phyloP scores from a whole-genome alignment of 2,329 filamentous ascomycete species.

The Claviceps humidiphila region DNA sequence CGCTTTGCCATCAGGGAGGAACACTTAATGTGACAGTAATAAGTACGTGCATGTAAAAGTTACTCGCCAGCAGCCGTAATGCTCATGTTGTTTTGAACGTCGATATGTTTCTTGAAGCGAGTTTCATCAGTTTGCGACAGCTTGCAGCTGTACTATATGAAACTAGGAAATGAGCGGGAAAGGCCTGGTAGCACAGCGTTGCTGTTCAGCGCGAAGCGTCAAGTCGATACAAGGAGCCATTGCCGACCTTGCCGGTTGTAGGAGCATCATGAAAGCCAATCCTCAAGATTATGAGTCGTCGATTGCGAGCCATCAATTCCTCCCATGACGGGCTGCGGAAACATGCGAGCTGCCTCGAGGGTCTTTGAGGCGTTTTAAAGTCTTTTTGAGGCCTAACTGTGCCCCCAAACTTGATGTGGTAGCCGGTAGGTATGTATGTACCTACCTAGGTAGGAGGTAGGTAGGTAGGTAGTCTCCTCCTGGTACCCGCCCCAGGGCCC shows the following conservation, averaged over 20 bases:
- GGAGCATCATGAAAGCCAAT: no score
- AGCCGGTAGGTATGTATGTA: no score
- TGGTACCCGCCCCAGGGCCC: constrained; percentile 14
- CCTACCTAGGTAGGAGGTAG: no score
- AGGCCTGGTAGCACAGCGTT: background rate
- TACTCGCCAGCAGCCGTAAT: background rate
- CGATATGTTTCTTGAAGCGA: background rate
- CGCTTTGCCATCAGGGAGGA: background rate
- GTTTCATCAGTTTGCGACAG: background rate
- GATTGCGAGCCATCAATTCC: no score
- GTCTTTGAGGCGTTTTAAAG: no score
- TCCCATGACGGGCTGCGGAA: no score
- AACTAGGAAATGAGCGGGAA: background rate
- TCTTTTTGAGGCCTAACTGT: no score
- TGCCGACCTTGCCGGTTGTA: background rate
- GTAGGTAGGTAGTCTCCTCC: background rate
- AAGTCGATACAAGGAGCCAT: background rate
- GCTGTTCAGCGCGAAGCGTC: background rate
- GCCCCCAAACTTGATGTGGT: no score
- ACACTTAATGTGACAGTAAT: background rate
- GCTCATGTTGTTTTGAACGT: background rate
- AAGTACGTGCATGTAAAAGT: background rate
- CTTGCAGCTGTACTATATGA: no score
- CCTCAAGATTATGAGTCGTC: no score
- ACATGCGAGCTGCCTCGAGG: no score